Evolutionary conservation across 1,284 basidiomycete genomes (phyloP).

Genomic region (Leccinum ponderosum): DNA sequence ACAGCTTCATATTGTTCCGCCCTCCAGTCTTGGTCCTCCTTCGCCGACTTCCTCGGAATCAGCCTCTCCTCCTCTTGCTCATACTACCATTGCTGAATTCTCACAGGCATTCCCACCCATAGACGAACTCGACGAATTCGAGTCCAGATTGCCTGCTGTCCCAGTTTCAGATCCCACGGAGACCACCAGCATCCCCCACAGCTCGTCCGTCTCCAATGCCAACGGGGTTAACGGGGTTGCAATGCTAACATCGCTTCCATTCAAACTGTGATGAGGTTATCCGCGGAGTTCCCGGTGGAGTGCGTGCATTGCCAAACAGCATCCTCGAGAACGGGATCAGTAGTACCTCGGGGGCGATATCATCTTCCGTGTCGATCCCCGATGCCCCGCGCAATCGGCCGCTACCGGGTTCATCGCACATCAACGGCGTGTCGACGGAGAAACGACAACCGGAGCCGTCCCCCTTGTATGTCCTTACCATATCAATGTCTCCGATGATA

Average conservation of each 20-base stretch:
- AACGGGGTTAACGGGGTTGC: slow-evolving; percentile 15
- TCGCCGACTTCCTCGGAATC: slow-evolving; percentile 66
- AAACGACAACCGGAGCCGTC: slow-evolving; percentile 19
- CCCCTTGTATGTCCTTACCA: slow-evolving; percentile 18
- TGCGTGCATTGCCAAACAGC: slow-evolving; percentile 20
- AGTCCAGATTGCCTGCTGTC: slow-evolving; percentile 49
- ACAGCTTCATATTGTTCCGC: slow-evolving; percentile 51
- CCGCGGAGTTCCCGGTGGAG: slow-evolving; percentile 27
- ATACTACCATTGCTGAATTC: slow-evolving; percentile 52
- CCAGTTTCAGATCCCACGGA: slow-evolving; percentile 43
- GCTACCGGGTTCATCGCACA: slow-evolving; percentile 7
- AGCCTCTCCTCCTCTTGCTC: slow-evolving; percentile 46
- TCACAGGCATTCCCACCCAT: slow-evolving; percentile 68
- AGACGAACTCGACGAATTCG: slow-evolving; percentile 66
- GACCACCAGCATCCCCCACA: slow-evolving; percentile 30
- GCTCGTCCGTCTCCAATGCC: slow-evolving; percentile 13
- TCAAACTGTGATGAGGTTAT: slow-evolving; percentile 43
- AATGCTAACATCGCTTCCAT: slow-evolving; percentile 17
- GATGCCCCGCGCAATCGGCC: slow-evolving; percentile 23
- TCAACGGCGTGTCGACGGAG: slow-evolving; percentile 20
- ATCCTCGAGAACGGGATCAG: slow-evolving; percentile 29
- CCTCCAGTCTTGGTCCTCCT: slow-evolving; percentile 68
- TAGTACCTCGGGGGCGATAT: slow-evolving; percentile 28
- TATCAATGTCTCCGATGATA: slow-evolving; percentile 1
- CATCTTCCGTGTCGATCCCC: slow-evolving; percentile 21